Base-by-base conservation (phyloP, 208 protist species). In the Wallacemonas sp. region DNA sequence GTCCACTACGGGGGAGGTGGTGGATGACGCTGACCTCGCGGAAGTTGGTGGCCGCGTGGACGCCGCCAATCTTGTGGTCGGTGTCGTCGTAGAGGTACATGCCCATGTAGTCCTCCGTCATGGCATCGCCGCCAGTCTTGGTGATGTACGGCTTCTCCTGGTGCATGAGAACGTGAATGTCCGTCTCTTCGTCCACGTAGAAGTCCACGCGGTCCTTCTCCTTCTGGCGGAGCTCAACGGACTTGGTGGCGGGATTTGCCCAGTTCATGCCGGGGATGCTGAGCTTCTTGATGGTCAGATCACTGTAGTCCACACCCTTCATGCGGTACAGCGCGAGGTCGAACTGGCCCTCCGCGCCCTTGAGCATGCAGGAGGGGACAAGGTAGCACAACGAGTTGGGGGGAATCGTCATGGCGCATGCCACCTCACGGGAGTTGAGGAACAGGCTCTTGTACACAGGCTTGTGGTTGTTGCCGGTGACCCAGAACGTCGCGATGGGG, bases 401-500 rank as follows among this genome's bases (percentile, higher is more conserved):
- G 26, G 81, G 81, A 19, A 87, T 68, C 13, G 58, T 69, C 44
- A 87, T 63, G 36, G 44, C 21, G 58, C 68, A 77, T 44, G 69
- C 60, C 24, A 72, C 68, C 57, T 87, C 81, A 27, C 81, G 65
- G 17, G 73, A 77, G 68, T 84, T 81, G n/a, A 87, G 34, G 63
- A 81, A 87, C 15, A 93, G 76, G 39, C 83, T 82, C 72, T 89
- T 90, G 67, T 82, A 63, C 15, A 93, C 79, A 1, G 76, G 38
- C 55, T 81, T 81, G 68, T 93, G 83, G 58, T 89, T 90, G 72
- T 90, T 90, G 54, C 78, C 79, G 2, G 87, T 93, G 27, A 93
- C 76, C 67, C 76, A 83, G 68, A 83, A 85, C 3, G 81, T 91
- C 8, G 83, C 72, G 38, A 90, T 78, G 19, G 70, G 71, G 53